Evolutionary conservation across 495 filamentous ascomycete species (phyloP).

Genomic region (Patellaria atrata): DNA sequence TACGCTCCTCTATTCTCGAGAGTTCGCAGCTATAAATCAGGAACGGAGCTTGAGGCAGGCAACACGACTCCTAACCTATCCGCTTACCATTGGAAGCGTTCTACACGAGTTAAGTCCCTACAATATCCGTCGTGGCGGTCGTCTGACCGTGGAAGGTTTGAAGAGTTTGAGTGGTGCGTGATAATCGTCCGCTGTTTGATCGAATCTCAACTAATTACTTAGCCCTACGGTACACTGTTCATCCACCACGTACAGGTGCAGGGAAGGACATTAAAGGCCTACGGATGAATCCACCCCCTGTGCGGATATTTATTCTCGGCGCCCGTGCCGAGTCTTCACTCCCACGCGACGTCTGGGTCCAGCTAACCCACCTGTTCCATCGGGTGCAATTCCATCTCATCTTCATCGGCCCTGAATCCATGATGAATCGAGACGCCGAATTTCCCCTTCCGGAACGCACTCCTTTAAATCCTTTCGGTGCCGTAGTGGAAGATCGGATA

Average conservation of each 20-base stretch:
- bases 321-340: slow-evolving; percentile 93
- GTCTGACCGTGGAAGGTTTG: slow-evolving; percentile 73
- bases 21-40: slow-evolving; percentile 77
- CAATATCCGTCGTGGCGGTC: slow-evolving; percentile 50
- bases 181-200: slow-evolving; percentile 1
- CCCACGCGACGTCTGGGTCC: slow-evolving; percentile 84
- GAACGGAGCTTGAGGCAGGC: slow-evolving; percentile 79
- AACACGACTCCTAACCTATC: slow-evolving; percentile 85
- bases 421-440: slow-evolving; percentile 77
- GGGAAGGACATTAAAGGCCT: slow-evolving; percentile 63
- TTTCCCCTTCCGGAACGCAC: slow-evolving; percentile 80
- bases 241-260: slow-evolving; percentile 68
- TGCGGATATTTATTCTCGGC: slow-evolving; percentile 86
- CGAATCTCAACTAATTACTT: slow-evolving; percentile 9
- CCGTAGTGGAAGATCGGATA: slow-evolving; percentile 77
- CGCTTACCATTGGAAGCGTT: slow-evolving; percentile 77
- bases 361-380: slow-evolving; percentile 83
- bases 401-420: slow-evolving; percentile 92
- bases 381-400: slow-evolving; percentile 64
- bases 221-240: slow-evolving; percentile 88
- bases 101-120: slow-evolving; percentile 91
- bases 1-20: slow-evolving; percentile 78
- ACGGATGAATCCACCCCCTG: slow-evolving; percentile 65
- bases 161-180: slow-evolving; percentile 79
- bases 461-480: slow-evolving; percentile 76